phyloP scores from a whole-genome alignment of 2,329 filamentous ascomycete species.

The Phialophora macrospora region DNA sequence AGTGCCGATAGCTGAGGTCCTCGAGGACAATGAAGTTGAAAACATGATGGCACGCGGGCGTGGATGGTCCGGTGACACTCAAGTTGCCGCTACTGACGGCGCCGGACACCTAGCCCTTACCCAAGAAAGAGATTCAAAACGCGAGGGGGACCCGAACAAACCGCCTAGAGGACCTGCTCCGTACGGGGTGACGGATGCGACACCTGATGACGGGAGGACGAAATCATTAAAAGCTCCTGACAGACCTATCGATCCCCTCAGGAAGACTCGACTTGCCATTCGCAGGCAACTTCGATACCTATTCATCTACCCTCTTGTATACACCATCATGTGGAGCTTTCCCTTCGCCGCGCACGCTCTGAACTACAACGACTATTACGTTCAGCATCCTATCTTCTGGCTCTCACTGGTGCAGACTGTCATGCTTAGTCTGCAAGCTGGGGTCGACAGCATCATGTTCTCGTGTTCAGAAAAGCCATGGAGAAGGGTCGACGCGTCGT shows the following conservation, averaged over 20 bases:
- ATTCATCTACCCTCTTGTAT: conserved; percentile 76
- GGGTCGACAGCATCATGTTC: conserved; percentile 71
- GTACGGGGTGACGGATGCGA: neutral
- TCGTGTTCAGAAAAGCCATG: conserved; percentile 73
- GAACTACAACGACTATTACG: conserved; percentile 61
- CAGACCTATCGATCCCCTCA: conserved; percentile 32
- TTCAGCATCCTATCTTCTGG: conserved; percentile 59
- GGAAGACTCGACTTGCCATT: conserved; percentile 60
- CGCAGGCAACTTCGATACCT: conserved; percentile 71
- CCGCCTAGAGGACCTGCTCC: neutral
- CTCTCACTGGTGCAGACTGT: conserved; percentile 62
- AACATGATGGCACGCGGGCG: conserved; percentile 20
- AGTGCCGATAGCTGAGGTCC: neutral
- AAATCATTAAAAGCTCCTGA: neutral
- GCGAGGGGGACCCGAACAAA: neutral
- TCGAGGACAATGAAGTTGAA: conserved; percentile 1
- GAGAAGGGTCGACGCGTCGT: conserved; percentile 43
- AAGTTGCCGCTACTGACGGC: neutral
- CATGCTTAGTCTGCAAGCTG: conserved; percentile 68
- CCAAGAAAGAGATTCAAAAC: neutral
- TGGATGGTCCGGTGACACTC: conserved; percentile 31
- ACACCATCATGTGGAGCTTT: conserved; percentile 72
- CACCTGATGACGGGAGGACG: neutral
- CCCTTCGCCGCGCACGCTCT: conserved; percentile 70
- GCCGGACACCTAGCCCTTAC: neutral